Evolutionary conservation across 192 early-diverging fungal species (phyloP).

Genomic region (Coemansia reversa): DNA sequence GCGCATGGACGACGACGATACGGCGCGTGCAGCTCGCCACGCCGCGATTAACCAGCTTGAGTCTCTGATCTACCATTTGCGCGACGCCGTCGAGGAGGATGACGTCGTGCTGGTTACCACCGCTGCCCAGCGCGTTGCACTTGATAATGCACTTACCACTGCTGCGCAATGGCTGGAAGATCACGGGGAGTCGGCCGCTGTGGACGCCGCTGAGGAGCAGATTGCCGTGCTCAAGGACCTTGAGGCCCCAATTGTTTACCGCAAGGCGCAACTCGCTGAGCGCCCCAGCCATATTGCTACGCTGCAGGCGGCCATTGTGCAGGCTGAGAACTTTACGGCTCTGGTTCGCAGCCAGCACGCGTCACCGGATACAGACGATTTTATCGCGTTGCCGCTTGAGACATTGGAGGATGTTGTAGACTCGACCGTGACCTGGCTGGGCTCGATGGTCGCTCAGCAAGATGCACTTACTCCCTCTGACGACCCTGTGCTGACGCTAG

Average conservation of each 20-base stretch:
- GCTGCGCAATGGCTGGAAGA: slow-evolving; percentile 86
- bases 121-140: slow-evolving; percentile 65
- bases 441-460: slow-evolving; percentile 61
- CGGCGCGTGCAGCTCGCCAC: slow-evolving; percentile 66
- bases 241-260: slow-evolving; percentile 45
- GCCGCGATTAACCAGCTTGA: slow-evolving; percentile 88
- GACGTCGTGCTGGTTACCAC: slow-evolving; percentile 67
- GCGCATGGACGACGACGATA: slow-evolving; percentile 74
- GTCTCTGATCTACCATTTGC: slow-evolving; percentile 81
- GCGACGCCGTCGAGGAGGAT: slow-evolving; percentile 80
- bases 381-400: slow-evolving; percentile 32
- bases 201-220: slow-evolving; percentile 43
- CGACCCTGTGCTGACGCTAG: slow-evolving; percentile 64
- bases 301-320: slow-evolving; percentile 47
- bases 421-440: slow-evolving; percentile 60
- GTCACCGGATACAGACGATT: slow-evolving; percentile 53
- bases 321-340: slow-evolving; percentile 51
- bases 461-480: slow-evolving; percentile 55
- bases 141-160: slow-evolving; percentile 59
- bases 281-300: slow-evolving; percentile 59
- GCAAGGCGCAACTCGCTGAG: slow-evolving; percentile 55
- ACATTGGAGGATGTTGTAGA: slow-evolving; percentile 58
- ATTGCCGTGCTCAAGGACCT: slow-evolving; percentile 50
- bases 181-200: slow-evolving; percentile 65
- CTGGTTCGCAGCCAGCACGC: slow-evolving; percentile 49